phyloP scores from a whole-genome alignment of 106 monocot genomes.

The Dioscorea dumetorum region DNA sequence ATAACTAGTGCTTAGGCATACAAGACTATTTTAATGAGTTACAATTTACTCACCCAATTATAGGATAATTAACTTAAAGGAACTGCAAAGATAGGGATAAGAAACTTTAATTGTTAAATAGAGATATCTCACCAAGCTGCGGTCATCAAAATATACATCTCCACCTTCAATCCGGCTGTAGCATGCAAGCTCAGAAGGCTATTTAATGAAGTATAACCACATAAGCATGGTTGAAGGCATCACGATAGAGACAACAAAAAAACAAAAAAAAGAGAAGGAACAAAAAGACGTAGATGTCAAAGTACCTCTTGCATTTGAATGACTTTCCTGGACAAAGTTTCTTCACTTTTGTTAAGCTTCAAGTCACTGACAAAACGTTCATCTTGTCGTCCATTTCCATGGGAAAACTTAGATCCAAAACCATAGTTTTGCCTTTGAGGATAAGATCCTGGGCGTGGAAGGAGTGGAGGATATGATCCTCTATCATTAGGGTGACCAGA shows the following conservation, averaged over 20 bases:
- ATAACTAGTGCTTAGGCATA: too few species aligned
- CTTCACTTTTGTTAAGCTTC: conserved; percentile 93
- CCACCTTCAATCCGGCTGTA: conserved; percentile 88
- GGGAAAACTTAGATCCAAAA: conserved; percentile 66
- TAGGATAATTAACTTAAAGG: too few species aligned
- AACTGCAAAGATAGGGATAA: too few species aligned
- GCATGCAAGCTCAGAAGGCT: conserved; percentile 96
- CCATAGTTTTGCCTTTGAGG: conserved; percentile 63
- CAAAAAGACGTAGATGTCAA: neutral
- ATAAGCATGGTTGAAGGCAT: conserved; percentile 3
- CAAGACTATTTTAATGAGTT: too few species aligned
- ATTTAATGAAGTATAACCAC: neutral
- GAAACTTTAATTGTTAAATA: too few species aligned
- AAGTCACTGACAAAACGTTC: conserved; percentile 92
- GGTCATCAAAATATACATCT: conserved; percentile 87
- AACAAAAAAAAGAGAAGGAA: neutral
- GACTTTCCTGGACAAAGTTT: conserved; percentile 85
- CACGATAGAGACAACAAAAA: neutral
- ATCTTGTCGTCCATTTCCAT: conserved; percentile 68
- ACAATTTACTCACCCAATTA: too few species aligned
- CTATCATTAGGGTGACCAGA: conserved; percentile 48
- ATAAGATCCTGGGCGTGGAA: conserved; percentile 79
- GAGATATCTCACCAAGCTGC: conserved; percentile 63
- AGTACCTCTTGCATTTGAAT: conserved; percentile 86
- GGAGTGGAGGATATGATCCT: conserved; percentile 52